Evolutionary conservation across 176 grass and related monocot species (phyloP).

Genomic region (Raddia distichophylla): DNA sequence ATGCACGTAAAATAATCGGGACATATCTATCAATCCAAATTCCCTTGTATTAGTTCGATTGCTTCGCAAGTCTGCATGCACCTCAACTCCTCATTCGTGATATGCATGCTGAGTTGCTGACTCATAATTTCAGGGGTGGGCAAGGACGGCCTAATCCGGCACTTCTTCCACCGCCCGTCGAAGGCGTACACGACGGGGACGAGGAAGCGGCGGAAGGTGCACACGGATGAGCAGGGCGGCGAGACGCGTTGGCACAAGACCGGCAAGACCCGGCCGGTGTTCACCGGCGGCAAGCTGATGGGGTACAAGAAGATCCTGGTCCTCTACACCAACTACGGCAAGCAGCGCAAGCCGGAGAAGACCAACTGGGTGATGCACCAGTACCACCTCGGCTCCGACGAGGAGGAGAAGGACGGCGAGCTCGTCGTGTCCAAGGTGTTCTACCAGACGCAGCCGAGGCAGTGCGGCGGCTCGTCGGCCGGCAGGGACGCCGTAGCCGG

Average conservation of each 20-base stretch:
- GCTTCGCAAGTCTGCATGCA: neutral
- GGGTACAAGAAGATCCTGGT: constrained; percentile 99
- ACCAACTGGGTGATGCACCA: constrained; percentile 99
- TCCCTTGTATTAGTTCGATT: neutral
- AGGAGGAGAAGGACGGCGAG: constrained; percentile 99
- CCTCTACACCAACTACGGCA: constrained; percentile 99
- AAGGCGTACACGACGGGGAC: constrained; percentile 97
- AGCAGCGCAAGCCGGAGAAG: constrained; percentile 99
- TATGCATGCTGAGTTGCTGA: too few species aligned
- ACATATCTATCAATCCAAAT: too few species aligned
- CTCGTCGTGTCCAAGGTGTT: constrained; percentile 98
- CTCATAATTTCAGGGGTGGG: constrained; percentile 63
- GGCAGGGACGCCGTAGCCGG: constrained; percentile 39
- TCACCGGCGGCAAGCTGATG: constrained; percentile 55
- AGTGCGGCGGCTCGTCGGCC: constrained; percentile 59
- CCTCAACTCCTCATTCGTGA: neutral
- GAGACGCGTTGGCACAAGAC: constrained; percentile 99
- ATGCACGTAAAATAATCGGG: neutral
- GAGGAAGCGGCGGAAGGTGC: constrained; percentile 89
- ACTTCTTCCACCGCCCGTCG: constrained; percentile 98
- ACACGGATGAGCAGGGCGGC: constrained; percentile 83
- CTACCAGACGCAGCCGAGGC: constrained; percentile 97
- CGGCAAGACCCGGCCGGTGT: constrained; percentile 88
- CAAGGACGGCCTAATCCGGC: constrained; percentile 85
- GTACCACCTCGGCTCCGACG: constrained; percentile 92